Base-by-base conservation (phyloP, 2,329 filamentous ascomycete species). In the Colletotrichum sublineola region DNA sequence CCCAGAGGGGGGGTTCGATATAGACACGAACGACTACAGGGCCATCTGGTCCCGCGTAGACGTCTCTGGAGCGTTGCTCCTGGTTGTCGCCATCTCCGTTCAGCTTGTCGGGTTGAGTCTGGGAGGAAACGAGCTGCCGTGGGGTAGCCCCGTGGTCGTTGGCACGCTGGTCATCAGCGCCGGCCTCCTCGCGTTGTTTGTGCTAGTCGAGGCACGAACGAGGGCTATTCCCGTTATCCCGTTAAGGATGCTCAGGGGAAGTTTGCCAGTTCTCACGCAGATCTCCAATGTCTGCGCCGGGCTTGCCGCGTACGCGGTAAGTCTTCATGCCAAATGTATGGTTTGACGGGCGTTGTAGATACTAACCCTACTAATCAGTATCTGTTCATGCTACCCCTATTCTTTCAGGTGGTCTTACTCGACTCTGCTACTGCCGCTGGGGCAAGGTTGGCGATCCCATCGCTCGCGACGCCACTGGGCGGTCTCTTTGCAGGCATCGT, bases 341-440 rank as follows among this genome's bases (percentile, higher is more conserved):
- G 31, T 12, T 52, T 6, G 24, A 40, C 8, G 14, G 18, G 11
- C 5, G 7, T 15, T n/a, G 20, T 40, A 33, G 4, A n/a, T 42
- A 7, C 38, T 48, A 1, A 62, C 48, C 33, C 6, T 15, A 29
- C 6, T 15, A 2, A 15, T 14, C 55, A 88, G 85, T 89, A 93
- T 74, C 83, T 93, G 20, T 93, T 94, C 81, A 91, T 92, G 77
- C 86, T 92, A 0, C 92, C 92, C 0, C 82, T 94, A 6, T 93
- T 92, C 81, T 94, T 93, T 77, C 91, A 93, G 75, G 89, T 89
- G 0, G 89, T 93, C 8, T 85, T 92, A 3, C 81, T 89, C 2
- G 90, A 93, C 71, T 89, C 89, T 0, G 88, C 92, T 0, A 90
- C 91, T 0, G 84, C 85, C 18, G 91, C 92, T 0, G 91, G 92